Conservation (phyloP, 1,139 yeast genomes). For the Debaryomyces subglobosus region DNA sequence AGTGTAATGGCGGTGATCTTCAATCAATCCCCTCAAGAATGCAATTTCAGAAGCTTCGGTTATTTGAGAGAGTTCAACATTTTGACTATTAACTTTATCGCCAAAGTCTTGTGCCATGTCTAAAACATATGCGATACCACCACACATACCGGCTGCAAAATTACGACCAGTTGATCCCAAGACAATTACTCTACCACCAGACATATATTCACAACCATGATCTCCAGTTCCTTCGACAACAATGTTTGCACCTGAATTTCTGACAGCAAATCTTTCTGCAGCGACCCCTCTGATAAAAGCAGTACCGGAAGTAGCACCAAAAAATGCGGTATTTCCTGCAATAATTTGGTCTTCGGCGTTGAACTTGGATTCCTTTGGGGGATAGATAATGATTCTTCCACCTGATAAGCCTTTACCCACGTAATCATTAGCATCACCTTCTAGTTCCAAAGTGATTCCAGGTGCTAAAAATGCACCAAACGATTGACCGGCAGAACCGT, state of each 20-base stretch:
- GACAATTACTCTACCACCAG: constrained; percentile 97
- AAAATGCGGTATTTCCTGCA: constrained; percentile 96
- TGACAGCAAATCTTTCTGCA: constrained; percentile 97
- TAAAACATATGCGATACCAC: constrained; percentile 97
- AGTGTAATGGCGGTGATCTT: constrained; percentile 94
- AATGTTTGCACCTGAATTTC: constrained; percentile 97
- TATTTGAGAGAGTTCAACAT: constrained; percentile 77
- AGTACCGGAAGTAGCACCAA: constrained; percentile 95
- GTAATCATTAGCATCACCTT: constrained; percentile 97
- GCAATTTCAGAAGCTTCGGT: constrained; percentile 93
- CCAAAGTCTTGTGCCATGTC: constrained; percentile 93
- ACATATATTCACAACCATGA: constrained; percentile 99
- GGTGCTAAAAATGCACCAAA: constrained; percentile 97
- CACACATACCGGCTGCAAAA: constrained; percentile 99
- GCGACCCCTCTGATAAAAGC: constrained; percentile 97
- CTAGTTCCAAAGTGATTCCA: constrained; percentile 92
- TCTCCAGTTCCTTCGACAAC: constrained; percentile 98
- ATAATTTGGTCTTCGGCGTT: constrained; percentile 96
- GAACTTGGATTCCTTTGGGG: constrained; percentile 81
- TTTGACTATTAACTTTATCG: constrained; percentile 77
- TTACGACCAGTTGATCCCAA: constrained; percentile 91
- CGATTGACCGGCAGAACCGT: constrained; percentile 97
- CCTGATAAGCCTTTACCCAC: constrained; percentile 98
- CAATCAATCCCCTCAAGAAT: constrained; percentile 87
- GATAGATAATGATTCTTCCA: constrained; percentile 89